Base-by-base conservation (phyloP, 2,329 filamentous ascomycete genomes). In the Aspergillus phoenicis region DNA sequence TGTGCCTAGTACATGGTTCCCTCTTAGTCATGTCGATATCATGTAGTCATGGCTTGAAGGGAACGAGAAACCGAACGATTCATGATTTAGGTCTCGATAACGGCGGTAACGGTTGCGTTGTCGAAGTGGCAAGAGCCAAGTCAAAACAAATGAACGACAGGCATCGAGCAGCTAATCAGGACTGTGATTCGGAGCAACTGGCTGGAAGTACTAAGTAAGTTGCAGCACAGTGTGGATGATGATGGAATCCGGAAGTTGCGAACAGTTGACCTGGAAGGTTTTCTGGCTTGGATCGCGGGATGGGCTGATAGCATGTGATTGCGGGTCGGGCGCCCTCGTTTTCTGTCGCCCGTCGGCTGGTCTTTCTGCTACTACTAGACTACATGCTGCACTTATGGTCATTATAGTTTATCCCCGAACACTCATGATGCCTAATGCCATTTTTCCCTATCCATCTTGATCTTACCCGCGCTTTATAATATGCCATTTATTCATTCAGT, bases 221-320 rank as follows among this genome's bases (percentile, higher is more conserved):
- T 33, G 52, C 10, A 22, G n/a, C 5, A 43, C 13, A 11, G 11
- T 36, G 30, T 36, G 30, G 30, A 55, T 8, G 24, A 45, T 55
- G 52, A 43, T 43, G 38, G 53, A 56, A 30, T 30, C 8, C n/a
- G 24, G 36, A 47, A 49, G 47, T n/a, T 22, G 36, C 49, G 43
- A 51, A 39, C 30, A 52, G 52, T 28, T 39, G 52, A 51, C 52
- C 51, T 33, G 15, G 4, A 36, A 55, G 26, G 30, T 38, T 24
- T 15, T 36, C 30, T 36, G 30, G 30, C 30, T 36, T 36, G 11
- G 11, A 36, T 36, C 30, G 30, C 30, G 30, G 11, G 8, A 51
- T 53, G 41, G 55, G 33, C 38, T 53, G 48, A 60, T 55, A 59
- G 65, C 72, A 74, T 74, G 71, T 74, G 72, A 74, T 71, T 67